Conservation (phyloP, 805 yeast species). For the Kodamaea nitidulidarum region DNA sequence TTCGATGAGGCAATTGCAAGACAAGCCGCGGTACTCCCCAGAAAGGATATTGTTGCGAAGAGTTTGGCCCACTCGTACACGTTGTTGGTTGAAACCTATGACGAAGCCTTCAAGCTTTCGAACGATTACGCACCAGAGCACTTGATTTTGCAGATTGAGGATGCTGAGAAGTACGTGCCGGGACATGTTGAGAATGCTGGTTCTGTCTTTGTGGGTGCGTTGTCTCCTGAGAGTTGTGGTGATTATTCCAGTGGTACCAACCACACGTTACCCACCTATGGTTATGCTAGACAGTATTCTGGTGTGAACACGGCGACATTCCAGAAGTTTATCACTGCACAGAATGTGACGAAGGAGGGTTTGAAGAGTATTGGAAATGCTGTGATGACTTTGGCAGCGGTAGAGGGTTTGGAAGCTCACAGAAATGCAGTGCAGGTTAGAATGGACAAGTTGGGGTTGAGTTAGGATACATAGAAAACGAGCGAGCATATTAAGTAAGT, state of each 20-base stretch:
- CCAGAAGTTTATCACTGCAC: slow-evolving; percentile 93
- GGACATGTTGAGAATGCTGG: slow-evolving; percentile 87
- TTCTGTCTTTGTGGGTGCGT: slow-evolving; percentile 91
- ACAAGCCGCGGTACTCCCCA: slow-evolving; percentile 82
- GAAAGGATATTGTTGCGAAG: slow-evolving; percentile 89
- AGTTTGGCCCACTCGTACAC: slow-evolving; percentile 90
- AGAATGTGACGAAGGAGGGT: slow-evolving; percentile 83
- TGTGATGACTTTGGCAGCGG: slow-evolving; percentile 91
- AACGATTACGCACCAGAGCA: slow-evolving; percentile 97
- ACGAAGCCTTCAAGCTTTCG: slow-evolving; percentile 82
- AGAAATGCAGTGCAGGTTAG: slow-evolving; percentile 94
- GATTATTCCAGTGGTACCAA: slow-evolving; percentile 98
- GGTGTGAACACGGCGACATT: slow-evolving; percentile 96
- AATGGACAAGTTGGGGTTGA: slow-evolving; percentile 53
- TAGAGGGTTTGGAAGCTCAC: slow-evolving; percentile 97
- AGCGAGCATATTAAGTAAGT: too few species aligned
- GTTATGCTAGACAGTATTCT: slow-evolving; percentile 94
- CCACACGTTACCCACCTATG: slow-evolving; percentile 97
- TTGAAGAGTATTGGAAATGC: slow-evolving; percentile 88
- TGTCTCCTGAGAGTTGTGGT: slow-evolving; percentile 97
- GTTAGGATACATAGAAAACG: too few species aligned
- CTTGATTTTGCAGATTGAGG: slow-evolving; percentile 81
- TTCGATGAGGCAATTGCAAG: slow-evolving; percentile 79
- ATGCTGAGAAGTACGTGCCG: slow-evolving; percentile 70
- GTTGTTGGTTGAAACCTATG: slow-evolving; percentile 60